phyloP scores from a whole-genome alignment of 805 yeast species.

The Wickerhamiella sergipiensis region DNA sequence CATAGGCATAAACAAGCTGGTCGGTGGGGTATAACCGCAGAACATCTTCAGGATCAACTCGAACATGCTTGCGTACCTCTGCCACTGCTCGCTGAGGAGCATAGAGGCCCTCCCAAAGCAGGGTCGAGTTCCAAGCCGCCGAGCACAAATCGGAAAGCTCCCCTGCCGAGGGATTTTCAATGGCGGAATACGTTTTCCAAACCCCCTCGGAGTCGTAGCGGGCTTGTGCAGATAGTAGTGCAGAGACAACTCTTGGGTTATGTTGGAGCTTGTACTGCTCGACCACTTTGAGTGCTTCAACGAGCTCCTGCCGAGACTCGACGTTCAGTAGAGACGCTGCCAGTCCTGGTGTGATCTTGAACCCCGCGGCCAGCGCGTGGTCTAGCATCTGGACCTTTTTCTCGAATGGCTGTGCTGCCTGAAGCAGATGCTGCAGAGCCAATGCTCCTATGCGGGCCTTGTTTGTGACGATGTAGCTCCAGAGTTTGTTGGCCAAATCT shows the following conservation, averaged over 20 bases:
- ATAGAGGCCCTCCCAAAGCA: constrained; percentile 36
- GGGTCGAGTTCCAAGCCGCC: constrained; percentile 28
- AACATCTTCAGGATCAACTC: constrained; percentile 25
- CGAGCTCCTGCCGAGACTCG: constrained; percentile 1
- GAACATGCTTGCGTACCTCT: constrained; percentile 36
- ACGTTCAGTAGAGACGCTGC: constrained; percentile 6
- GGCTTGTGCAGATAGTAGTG: constrained; percentile 21
- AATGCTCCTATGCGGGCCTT: constrained; percentile 9
- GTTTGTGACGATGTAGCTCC: constrained; percentile 10
- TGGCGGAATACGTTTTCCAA: constrained; percentile 24
- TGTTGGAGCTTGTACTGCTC: neutral
- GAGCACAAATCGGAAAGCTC: constrained; percentile 34
- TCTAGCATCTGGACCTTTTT: constrained; percentile 5
- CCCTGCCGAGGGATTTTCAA: constrained; percentile 19
- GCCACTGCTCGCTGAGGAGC: constrained; percentile 50
- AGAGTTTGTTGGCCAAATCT: constrained; percentile 9
- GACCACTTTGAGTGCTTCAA: constrained; percentile 1
- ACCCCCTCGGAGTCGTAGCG: constrained; percentile 12
- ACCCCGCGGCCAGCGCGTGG: constrained; percentile 4
- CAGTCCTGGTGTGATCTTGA: constrained; percentile 7
- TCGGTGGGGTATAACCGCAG: constrained; percentile 32
- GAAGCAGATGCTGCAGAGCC: constrained; percentile 6
- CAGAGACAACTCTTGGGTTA: constrained; percentile 17
- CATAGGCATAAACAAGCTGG: constrained; percentile 39
- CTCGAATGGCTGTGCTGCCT: constrained; percentile 5